A percentile compares a stretch with the other conserved stretches of the same genome.
Conservation (phyloP, 2,329 filamentous ascomycete genomes). For the Alternaria arbusti region DNA sequence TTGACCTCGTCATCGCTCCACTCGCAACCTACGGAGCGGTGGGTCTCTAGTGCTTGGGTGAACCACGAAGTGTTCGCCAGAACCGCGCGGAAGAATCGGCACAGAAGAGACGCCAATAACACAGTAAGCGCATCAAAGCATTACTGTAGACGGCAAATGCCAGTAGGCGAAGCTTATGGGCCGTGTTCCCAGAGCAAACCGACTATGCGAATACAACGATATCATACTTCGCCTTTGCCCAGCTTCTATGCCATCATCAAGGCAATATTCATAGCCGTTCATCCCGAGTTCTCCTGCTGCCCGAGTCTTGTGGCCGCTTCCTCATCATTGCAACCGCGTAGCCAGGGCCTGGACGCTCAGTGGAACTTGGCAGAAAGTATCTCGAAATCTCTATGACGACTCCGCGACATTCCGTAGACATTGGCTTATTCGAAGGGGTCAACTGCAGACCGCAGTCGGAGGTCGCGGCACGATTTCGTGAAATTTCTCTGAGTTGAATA, state of each 20-base stretch:
- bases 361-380: neutral
- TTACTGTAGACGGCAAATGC: neutral
- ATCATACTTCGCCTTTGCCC: neutral
- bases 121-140: neutral
- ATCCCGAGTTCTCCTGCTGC: neutral
- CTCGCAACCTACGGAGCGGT: neutral
- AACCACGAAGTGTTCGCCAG: neutral
- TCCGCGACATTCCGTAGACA: neutral
- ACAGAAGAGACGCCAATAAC: neutral
- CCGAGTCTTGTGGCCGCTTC: neutral
- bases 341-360: neutral
- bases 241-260: neutral
- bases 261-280: neutral
- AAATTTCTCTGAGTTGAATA: neutral
- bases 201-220: neutral
- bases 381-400: neutral
- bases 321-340: neutral
- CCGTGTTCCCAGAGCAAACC: neutral
- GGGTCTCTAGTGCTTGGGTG: neutral
- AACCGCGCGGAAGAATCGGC: neutral
- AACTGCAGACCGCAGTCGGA: neutral
- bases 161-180: neutral
- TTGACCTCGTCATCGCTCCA: conserved; percentile 11
- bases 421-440: neutral
- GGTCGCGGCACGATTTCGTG: neutral